Conservation (phyloP, 208 protist genomes). For the Lotmaria passim region DNA sequence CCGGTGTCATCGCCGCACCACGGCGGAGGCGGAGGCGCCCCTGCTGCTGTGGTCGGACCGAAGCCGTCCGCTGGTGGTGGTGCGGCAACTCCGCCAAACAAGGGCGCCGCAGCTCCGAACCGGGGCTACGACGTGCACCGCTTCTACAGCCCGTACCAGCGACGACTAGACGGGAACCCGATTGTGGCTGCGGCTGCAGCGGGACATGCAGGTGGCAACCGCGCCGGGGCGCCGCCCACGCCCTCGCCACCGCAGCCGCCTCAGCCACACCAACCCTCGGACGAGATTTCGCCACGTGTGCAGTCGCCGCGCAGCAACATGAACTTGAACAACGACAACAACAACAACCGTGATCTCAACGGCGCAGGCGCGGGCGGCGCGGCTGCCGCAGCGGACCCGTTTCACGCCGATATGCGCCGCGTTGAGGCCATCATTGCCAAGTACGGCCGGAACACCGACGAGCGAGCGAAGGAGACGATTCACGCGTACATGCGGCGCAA, state of each 20-base stretch:
- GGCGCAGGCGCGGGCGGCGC: slow-evolving; percentile 1
- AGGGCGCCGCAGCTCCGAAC: slow-evolving; percentile 1
- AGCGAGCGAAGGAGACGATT: slow-evolving; percentile 81
- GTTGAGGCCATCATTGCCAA: slow-evolving; percentile 85
- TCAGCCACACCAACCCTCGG: slow-evolving; percentile 5
- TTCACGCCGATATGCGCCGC: slow-evolving; percentile 73
- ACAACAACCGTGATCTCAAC: background rate
- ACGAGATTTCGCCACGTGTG: slow-evolving; percentile 14
- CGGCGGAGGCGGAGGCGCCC: background rate
- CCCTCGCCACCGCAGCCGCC: slow-evolving; percentile 10
- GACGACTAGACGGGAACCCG: slow-evolving; percentile 13
- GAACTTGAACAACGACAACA: slow-evolving; percentile 30
- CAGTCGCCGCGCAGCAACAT: slow-evolving; percentile 22
- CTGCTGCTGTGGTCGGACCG: slow-evolving; percentile 41
- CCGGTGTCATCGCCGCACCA: slow-evolving; percentile 14
- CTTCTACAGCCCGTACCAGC: slow-evolving; percentile 26
- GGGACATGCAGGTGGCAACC: background rate
- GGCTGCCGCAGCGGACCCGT: slow-evolving; percentile 27
- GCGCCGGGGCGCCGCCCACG: background rate
- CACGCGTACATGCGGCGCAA: slow-evolving; percentile 90
- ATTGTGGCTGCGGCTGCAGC: slow-evolving; percentile 10
- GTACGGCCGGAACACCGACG: slow-evolving; percentile 73
- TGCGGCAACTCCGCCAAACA: slow-evolving; percentile 7
- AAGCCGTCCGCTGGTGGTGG: too few species aligned
- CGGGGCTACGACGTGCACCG: slow-evolving; percentile 22